These are phyloP conservation scores for Aureobasidium subglaciale DNA, from an alignment of 2,329 filamentous ascomycete genomes.

Conservation along the genomic window DNA sequence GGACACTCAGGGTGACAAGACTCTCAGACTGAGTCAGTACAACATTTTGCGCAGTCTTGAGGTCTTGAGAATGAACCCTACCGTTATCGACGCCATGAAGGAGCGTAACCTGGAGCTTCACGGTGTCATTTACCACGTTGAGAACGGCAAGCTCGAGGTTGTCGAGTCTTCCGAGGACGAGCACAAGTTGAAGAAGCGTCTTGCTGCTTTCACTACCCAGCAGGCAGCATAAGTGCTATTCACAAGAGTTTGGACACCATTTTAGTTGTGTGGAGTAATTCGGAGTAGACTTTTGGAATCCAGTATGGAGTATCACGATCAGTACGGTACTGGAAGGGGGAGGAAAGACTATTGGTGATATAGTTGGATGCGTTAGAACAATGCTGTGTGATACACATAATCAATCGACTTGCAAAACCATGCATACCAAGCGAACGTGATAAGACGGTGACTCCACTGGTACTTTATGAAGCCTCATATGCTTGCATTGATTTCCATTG, in stretches of 20 bases:
- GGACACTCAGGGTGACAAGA: constrained; percentile 40
- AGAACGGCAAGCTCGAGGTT: constrained; percentile 47
- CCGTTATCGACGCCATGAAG: constrained; percentile 61
- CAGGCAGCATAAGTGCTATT: not conserved
- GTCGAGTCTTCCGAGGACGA: constrained; percentile 37
- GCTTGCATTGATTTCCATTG: too few relatives aligned
- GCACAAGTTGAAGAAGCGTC: constrained; percentile 16
- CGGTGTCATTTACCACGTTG: constrained; percentile 68
- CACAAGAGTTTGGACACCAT: not conserved
- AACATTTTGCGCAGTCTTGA: constrained; percentile 66
- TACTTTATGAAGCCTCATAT: too few relatives aligned
- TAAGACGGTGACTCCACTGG: constrained; percentile 4
- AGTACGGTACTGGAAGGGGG: not conserved
- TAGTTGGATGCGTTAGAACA: not conserved
- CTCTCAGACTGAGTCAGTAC: constrained; percentile 62
- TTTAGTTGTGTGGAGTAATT: not conserved
- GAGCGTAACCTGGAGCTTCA: constrained; percentile 68
- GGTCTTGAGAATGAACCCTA: constrained; percentile 60
- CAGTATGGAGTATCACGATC: constrained; percentile 2
- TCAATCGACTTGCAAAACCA: not conserved
- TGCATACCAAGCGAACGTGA: not conserved
- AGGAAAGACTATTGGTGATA: not conserved
- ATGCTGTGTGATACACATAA: not conserved
- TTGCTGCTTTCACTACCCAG: constrained; percentile 17
- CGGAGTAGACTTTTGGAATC: not conserved